A percentile compares a stretch with the other conserved stretches of the same genome.
phyloP scores from a whole-genome alignment of 176 grass and related monocot species.

The Ensete glaucum region DNA sequence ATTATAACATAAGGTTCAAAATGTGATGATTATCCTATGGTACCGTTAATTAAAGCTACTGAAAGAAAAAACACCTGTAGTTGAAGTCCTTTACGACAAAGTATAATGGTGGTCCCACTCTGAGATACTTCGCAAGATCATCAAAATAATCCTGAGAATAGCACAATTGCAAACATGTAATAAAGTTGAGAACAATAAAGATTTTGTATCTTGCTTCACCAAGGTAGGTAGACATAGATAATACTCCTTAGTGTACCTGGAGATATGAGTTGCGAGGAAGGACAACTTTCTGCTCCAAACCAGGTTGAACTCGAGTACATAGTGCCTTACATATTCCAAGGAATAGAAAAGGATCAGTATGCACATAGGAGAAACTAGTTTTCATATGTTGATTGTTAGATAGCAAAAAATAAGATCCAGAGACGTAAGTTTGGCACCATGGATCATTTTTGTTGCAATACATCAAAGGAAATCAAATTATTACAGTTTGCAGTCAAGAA shows the following conservation, averaged over 20 bases:
- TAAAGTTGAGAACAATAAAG: constrained; percentile 22
- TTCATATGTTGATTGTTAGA: background rate
- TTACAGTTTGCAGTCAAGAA: too few species aligned
- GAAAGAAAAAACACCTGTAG: constrained; percentile 50
- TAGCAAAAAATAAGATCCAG: background rate
- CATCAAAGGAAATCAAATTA: too few species aligned
- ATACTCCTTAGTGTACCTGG: constrained; percentile 38
- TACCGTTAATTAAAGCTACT: background rate
- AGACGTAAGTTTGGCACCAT: background rate
- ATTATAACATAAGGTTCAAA: constrained; percentile 3
- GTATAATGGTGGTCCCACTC: constrained; percentile 91
- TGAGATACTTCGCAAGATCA: constrained; percentile 79
- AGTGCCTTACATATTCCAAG: constrained; percentile 44
- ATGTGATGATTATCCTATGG: background rate
- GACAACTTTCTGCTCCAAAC: constrained; percentile 85
- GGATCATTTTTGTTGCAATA: too few species aligned
- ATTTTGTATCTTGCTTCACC: background rate
- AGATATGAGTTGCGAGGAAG: constrained; percentile 91
- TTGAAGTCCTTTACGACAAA: constrained; percentile 97
- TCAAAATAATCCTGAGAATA: constrained; percentile 71
- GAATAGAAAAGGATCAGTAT: background rate
- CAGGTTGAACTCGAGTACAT: constrained; percentile 74
- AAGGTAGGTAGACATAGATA: constrained; percentile 12
- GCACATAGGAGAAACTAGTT: background rate
- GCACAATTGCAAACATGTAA: constrained; percentile 4